phyloP scores from a whole-genome alignment of 1,139 yeast species.

The Hemisphaericaspora lyxosophila region DNA sequence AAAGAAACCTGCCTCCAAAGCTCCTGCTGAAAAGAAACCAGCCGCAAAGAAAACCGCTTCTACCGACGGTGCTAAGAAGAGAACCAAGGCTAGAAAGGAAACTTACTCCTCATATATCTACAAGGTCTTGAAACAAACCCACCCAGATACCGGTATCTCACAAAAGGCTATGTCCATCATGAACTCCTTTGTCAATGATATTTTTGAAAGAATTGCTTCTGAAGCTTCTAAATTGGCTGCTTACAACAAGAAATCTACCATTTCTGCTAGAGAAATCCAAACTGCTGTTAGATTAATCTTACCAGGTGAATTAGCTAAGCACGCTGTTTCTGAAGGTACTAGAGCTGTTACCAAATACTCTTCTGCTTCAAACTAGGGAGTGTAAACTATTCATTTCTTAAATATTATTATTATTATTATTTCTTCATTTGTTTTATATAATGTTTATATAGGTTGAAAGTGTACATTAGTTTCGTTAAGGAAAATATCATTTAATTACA shows the following conservation, averaged over 20 bases:
- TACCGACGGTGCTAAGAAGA: slow-evolving; percentile 84
- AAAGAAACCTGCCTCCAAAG: slow-evolving; percentile 98
- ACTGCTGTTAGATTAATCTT: slow-evolving; percentile 98
- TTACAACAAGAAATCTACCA: slow-evolving; percentile 98
- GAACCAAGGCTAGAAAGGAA: slow-evolving; percentile 97
- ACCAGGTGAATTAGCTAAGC: slow-evolving; percentile 99
- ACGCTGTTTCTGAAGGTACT: slow-evolving; percentile 99
- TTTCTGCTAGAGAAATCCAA: slow-evolving; percentile 98
- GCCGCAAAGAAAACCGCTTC: slow-evolving; percentile 92
- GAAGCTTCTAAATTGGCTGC: slow-evolving; percentile 99
- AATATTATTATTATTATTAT: slow-evolving; percentile 9
- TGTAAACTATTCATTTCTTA: slow-evolving; percentile 11
- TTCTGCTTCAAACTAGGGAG: slow-evolving; percentile 59
- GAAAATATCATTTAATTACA: too few species aligned
- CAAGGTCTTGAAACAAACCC: slow-evolving; percentile 98
- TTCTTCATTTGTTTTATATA: slow-evolving; percentile 3
- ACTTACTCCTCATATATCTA: slow-evolving; percentile 97
- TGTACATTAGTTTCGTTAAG: slow-evolving; percentile 19
- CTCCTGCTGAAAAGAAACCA: slow-evolving; percentile 97
- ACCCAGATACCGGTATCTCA: slow-evolving; percentile 99
- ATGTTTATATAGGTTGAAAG: slow-evolving; percentile 15
- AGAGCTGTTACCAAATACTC: slow-evolving; percentile 99
- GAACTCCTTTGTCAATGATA: slow-evolving; percentile 98
- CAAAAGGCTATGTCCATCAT: slow-evolving; percentile 99
- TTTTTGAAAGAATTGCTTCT: slow-evolving; percentile 91